Evolutionary conservation across 352 stramenopile species (phyloP), one percentile per base, ranked within the genome.

Genomic region (Phytophthora pisi): DNA sequence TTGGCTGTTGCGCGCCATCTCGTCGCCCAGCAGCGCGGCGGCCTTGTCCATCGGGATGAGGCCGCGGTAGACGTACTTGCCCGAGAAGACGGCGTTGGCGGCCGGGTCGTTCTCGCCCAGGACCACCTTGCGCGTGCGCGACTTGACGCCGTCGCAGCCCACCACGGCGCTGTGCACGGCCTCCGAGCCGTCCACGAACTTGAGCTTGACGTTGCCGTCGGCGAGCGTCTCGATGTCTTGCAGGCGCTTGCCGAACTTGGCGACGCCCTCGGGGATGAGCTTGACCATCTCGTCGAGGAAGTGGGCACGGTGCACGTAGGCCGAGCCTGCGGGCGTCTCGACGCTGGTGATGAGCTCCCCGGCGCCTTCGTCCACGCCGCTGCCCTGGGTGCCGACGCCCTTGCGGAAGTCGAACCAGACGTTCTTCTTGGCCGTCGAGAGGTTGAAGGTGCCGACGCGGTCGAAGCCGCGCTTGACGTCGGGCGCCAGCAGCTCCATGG

Each of bases 331-430:
- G 3, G 66, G 71, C 10, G 66, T 75, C 58, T 72, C 49, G 51
- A 78, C 62, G 28, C 47, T 73, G n/a, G 71, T 73, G 43, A 75
- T 78, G 30, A 78, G 61, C 20, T 73, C 51, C 3, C 62, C 59
- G 4, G 56, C 57, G 26, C 63, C 66, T 18, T 67, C 56, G 49
- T 78, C 55, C 3, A 67, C 54, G 59, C 43, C 23, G 8, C 24
- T 53, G 34, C 71, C 55, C 51, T 73, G 59, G 40, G 46, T 69
- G 24, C 66, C 70, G 58, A 73, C 71, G 26, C 71, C 70, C 23
- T 74, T 74, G 54, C 67, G 62, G 34, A 78, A 75, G 63, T 78
- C 63, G 52, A 78, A 78, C 62, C 71, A 78, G 10, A 78, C 66
- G 36, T 68, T 68, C 59, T 75, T 78, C 62, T 78, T 75, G 52